phyloP scores from a whole-genome alignment of 208 protist genomes.

The Crithidia brevicula region DNA sequence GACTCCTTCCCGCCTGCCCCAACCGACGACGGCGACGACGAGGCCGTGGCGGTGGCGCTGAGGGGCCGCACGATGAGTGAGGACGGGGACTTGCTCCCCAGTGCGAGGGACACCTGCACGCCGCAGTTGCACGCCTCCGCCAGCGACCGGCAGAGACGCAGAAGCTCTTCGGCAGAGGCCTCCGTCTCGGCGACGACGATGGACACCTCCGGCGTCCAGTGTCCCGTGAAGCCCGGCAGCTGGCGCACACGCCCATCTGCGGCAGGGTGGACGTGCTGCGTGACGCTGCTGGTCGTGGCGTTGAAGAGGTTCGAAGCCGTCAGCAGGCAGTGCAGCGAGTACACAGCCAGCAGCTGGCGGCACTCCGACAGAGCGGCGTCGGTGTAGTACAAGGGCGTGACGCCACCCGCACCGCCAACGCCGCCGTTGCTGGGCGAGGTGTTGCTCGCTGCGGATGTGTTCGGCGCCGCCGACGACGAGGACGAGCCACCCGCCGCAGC shows the following conservation, averaged over 20 bases:
- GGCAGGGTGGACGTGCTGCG: slow-evolving; percentile 1
- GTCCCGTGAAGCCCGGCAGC: slow-evolving; percentile 9
- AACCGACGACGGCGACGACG: too few species aligned
- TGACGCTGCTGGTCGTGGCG: not conserved
- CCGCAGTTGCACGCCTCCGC: slow-evolving; percentile 12
- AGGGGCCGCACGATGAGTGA: slow-evolving; percentile 18
- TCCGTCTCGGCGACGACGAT: slow-evolving; percentile 44
- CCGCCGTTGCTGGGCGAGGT: too few species aligned
- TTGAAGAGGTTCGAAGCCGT: slow-evolving; percentile 12
- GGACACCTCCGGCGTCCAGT: slow-evolving; percentile 41
- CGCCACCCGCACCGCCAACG: too few species aligned
- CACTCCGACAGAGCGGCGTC: slow-evolving; percentile 42
- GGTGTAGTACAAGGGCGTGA: slow-evolving; percentile 38
- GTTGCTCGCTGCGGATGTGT: not conserved
- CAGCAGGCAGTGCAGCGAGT: slow-evolving; percentile 62
- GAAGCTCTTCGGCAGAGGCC: slow-evolving; percentile 28
- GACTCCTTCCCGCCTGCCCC: not conserved
- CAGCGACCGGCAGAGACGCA: slow-evolving; percentile 14
- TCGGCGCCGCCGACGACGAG: not conserved
- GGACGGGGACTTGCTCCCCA: slow-evolving; percentile 10
- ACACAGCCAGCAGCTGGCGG: slow-evolving; percentile 47
- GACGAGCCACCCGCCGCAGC: not conserved
- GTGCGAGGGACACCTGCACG: not conserved
- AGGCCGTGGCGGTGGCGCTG: not conserved
- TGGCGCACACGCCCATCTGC: slow-evolving; percentile 24